Conservation (phyloP, 2,329 filamentous ascomycete species). For the Nothomitra cinnamomea region DNA sequence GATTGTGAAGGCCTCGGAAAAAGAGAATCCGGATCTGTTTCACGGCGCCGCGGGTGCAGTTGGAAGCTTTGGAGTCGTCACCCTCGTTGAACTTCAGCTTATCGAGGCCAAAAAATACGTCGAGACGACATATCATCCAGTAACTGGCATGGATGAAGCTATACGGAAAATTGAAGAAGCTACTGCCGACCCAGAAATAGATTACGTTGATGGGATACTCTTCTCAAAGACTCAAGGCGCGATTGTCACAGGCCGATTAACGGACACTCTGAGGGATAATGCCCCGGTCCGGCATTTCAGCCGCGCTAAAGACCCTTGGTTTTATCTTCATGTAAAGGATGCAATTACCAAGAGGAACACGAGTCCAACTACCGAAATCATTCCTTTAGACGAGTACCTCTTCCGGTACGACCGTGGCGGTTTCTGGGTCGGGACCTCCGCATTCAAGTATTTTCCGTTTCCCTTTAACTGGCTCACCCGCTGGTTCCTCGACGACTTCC, state of each 20-base stretch:
- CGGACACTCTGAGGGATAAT: conserved; percentile 9
- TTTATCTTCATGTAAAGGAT: conserved; percentile 48
- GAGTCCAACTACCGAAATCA: conserved; percentile 19
- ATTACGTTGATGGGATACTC: conserved; percentile 56
- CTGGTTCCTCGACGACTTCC: conserved; percentile 40
- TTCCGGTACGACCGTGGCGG: conserved; percentile 47
- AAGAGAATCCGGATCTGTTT: conserved; percentile 37
- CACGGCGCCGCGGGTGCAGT: conserved; percentile 40
- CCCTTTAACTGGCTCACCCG: conserved; percentile 44
- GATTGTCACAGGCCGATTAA: conserved; percentile 16
- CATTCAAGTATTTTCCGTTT: conserved; percentile 41
- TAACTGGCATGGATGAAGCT: conserved; percentile 31
- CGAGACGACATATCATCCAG: conserved; percentile 42
- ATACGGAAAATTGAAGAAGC: conserved; percentile 31
- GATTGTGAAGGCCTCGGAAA: conserved; percentile 29
- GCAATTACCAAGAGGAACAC: conserved; percentile 8
- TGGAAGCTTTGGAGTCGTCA: conserved; percentile 44
- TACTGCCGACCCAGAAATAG: conserved; percentile 25
- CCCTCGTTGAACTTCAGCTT: conserved; percentile 41
- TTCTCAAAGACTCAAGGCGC: conserved; percentile 34
- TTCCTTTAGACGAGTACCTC: conserved; percentile 35
- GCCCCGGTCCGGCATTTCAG: conserved; percentile 31
- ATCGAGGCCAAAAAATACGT: conserved; percentile 38
- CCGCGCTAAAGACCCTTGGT: conserved; percentile 50
- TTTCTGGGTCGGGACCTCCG: conserved; percentile 46